Evolutionary conservation across 2,329 filamentous ascomycete species (phyloP), one percentile per base, ranked within the genome.

Genomic region (Aureobasidium musti): DNA sequence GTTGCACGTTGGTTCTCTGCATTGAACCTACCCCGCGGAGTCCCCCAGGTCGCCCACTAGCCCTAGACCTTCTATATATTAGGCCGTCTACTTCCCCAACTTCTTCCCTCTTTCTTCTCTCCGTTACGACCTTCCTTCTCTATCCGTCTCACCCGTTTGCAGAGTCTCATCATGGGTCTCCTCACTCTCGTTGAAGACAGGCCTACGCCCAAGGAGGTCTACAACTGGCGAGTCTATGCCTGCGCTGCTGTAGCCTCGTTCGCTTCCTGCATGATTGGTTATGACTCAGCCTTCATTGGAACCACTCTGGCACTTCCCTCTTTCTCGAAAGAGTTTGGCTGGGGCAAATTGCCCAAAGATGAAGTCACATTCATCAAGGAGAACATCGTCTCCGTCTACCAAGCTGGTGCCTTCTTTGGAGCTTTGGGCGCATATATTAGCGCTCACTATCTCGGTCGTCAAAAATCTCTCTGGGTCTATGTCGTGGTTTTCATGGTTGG

Each of bases 361-460:
- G 73, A 84, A 19, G 79, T 87, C 33, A 83, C 87, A 35, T 77
- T 90, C 5, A 79, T 90, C 56, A 88, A 87, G 73, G 82, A 88
- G 72, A 94, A 93, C 76, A 92, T 93, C 68, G 91, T 93, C 63
- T 92, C 89, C 26, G 85, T 89, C 66, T 94, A 91, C 79, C 91
- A 95, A 77, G 91, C 91, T 13, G 91, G 91, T 68, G 90, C 90
- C 68, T 93, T 95, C 80, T 93, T 94, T 71, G 91, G 91, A 61
- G 86, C 88, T n/a, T 79, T 91, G 41, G 83, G 85, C 67, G 89
- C 87, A 67, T 92, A 90, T 71, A 82, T 80, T 13, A 83, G 86
- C 39, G 87, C 84, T 39, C 87, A 89, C 79, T 90, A 84, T 74
- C 79, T 89, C 68, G 90, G 90, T 35, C 84, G 90, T 21, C 86